Conservation (phyloP, 1,284 basidiomycete species). For the Ceratobasidium sp. region DNA sequence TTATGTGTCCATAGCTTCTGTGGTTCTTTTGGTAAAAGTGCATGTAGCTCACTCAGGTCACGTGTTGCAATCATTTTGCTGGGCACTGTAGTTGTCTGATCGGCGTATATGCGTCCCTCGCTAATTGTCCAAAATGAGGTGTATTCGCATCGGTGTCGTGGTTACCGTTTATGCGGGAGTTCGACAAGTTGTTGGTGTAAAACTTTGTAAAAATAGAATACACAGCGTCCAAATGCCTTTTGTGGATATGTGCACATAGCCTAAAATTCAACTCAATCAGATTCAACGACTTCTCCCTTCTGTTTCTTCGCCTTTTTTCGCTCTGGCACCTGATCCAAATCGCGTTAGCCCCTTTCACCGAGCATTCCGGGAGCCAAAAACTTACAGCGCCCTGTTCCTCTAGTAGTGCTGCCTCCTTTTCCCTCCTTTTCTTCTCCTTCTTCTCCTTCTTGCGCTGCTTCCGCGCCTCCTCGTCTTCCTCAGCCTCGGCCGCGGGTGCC, state of each 20-base stretch:
- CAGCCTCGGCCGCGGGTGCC: slow-evolving; percentile 32
- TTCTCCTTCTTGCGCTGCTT: slow-evolving; percentile 55
- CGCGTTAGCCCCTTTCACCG: background rate
- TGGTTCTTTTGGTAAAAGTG: too few species aligned
- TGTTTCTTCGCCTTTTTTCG: slow-evolving; percentile 40
- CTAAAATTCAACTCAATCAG: slow-evolving; percentile 17
- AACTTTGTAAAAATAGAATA: slow-evolving; percentile 17
- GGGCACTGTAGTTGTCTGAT: too few species aligned
- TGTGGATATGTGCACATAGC: background rate
- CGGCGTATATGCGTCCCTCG: too few species aligned
- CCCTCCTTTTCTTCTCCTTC: slow-evolving; percentile 75
- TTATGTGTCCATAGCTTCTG: too few species aligned
- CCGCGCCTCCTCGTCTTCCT: slow-evolving; percentile 53
- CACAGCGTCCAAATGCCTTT: slow-evolving; percentile 18
- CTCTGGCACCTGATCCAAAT: slow-evolving; percentile 10
- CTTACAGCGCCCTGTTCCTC: slow-evolving; percentile 24
- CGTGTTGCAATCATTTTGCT: too few species aligned
- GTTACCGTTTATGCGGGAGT: too few species aligned
- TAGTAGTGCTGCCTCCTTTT: slow-evolving; percentile 59
- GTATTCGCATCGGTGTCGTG: too few species aligned
- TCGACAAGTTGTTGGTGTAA: slow-evolving; percentile 2
- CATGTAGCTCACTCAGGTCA: too few species aligned
- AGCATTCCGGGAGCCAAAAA: background rate
- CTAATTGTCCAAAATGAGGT: too few species aligned
- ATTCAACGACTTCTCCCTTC: slow-evolving; percentile 22